These are phyloP conservation scores for Porphyridium purpureum DNA, from an alignment of 23 red algal genomes.

Conservation along the genomic window DNA sequence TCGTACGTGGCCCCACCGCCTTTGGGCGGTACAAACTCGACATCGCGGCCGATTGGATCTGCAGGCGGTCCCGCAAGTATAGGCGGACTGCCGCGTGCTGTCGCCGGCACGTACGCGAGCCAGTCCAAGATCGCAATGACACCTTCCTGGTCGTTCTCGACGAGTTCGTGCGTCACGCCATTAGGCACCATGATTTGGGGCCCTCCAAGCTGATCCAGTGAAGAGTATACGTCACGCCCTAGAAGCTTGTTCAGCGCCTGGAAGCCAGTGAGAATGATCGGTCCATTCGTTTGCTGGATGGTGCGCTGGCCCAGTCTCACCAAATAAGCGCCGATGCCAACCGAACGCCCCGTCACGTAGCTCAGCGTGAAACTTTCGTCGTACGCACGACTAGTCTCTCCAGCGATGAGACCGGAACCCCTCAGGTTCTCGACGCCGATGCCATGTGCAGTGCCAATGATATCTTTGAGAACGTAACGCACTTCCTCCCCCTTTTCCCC, in stretches of 20 bases:
- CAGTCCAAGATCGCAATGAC: conserved; percentile 71
- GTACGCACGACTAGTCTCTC: conserved; percentile 79
- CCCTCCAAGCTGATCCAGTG: conserved; percentile 88
- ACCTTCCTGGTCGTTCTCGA: conserved; percentile 74
- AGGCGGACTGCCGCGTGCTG: no score
- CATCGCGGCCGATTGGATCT: conserved; percentile 41
- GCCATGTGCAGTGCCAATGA: conserved; percentile 71
- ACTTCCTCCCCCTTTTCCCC: no score
- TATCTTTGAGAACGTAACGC: conserved; percentile 14
- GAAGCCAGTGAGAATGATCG: conserved; percentile 90
- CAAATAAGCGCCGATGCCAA: conserved; percentile 93
- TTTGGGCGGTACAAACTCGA: no score
- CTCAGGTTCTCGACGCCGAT: conserved; percentile 92
- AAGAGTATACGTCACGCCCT: conserved; percentile 79
- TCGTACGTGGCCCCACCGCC: no score
- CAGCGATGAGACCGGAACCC: conserved; percentile 81
- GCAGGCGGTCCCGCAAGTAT: no score
- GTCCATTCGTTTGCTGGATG: conserved; percentile 80
- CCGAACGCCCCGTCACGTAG: conserved; percentile 74
- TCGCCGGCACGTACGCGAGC: conserved; percentile 73
- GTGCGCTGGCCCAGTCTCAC: conserved; percentile 86
- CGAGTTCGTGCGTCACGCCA: conserved; percentile 63
- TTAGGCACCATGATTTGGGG: conserved; percentile 82
- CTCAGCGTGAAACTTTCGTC: conserved; percentile 82
- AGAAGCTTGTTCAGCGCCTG: conserved; percentile 93